Conservation (phyloP, 1,139 yeast species). For the Tardiomyces blankii region DNA sequence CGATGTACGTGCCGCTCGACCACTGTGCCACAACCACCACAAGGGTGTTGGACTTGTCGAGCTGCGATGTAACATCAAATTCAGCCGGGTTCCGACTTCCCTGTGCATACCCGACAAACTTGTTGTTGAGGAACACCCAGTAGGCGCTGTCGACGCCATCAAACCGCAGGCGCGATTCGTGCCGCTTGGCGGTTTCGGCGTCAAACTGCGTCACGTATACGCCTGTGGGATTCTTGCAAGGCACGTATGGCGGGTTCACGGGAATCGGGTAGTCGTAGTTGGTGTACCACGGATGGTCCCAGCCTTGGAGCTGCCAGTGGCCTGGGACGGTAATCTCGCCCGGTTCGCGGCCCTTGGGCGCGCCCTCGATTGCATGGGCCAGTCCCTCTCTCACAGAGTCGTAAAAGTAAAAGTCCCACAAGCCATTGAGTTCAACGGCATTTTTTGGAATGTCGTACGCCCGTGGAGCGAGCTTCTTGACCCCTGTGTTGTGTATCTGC, state of each 20-base stretch:
- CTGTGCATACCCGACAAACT: conserved; percentile 23
- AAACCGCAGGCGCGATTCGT: conserved; percentile 18
- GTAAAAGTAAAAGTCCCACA: conserved; percentile 22
- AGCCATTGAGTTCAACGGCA: conserved; percentile 20
- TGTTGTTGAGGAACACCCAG: conserved; percentile 24
- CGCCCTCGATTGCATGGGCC: conserved; percentile 15
- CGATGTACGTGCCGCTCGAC: conserved; percentile 26
- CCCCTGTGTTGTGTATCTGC: too few relatives aligned
- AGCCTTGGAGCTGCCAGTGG: conserved; percentile 30
- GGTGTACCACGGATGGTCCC: conserved; percentile 26
- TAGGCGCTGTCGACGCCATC: conserved; percentile 29
- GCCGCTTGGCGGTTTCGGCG: conserved; percentile 5
- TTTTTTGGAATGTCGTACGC: conserved; percentile 6
- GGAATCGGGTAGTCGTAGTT: conserved; percentile 26
- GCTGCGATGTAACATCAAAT: conserved; percentile 18
- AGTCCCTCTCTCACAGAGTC: conserved; percentile 19
- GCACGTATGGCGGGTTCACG: conserved; percentile 26
- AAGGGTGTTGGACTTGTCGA: conserved; percentile 8
- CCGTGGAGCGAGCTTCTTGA: conserved; percentile 2
- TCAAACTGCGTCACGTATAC: conserved; percentile 20
- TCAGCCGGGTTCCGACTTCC: conserved; percentile 28
- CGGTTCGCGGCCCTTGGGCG: conserved; percentile 5
- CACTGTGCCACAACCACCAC: conserved; percentile 27
- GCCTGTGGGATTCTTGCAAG: conserved; percentile 25
- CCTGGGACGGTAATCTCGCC: conserved; percentile 25